Evolutionary conservation across 352 stramenopile genomes (phyloP).

Genomic region (Phytopythium sindhum): DNA sequence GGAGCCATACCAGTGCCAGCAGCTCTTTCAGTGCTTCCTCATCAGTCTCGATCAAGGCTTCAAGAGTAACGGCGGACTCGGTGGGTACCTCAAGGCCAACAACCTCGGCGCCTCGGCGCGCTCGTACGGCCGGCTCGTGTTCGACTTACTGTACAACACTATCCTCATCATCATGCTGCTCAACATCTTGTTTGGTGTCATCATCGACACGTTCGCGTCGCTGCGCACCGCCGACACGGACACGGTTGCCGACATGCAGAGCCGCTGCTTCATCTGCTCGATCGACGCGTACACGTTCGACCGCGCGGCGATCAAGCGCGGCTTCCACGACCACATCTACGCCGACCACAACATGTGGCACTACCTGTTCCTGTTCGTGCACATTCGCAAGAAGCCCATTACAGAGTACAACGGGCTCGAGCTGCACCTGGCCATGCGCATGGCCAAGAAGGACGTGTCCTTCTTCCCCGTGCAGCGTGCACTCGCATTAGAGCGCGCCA

Average conservation of each 20-base stretch:
- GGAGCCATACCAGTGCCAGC: slow-evolving; percentile 56
- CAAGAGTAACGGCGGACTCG: slow-evolving; percentile 60
- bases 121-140: slow-evolving; percentile 56
- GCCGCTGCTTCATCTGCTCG: slow-evolving; percentile 77
- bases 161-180: slow-evolving; percentile 70
- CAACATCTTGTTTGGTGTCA: slow-evolving; percentile 77
- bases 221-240: slow-evolving; percentile 61
- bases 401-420: slow-evolving; percentile 81
- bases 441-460: slow-evolving; percentile 72
- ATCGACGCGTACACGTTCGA: slow-evolving; percentile 80
- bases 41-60: slow-evolving; percentile 69
- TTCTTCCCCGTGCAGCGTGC: slow-evolving; percentile 73
- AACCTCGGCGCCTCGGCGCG: slow-evolving; percentile 24
- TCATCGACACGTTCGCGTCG: slow-evolving; percentile 81
- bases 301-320: slow-evolving; percentile 45
- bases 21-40: slow-evolving; percentile 72
- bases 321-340: slow-evolving; percentile 75
- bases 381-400: slow-evolving; percentile 75
- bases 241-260: slow-evolving; percentile 64
- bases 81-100: slow-evolving; percentile 40
- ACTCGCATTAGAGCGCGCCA: slow-evolving; percentile 36
- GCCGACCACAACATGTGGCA: slow-evolving; percentile 82
- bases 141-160: slow-evolving; percentile 69
- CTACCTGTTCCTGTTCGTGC: slow-evolving; percentile 77
- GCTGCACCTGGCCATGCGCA: slow-evolving; percentile 71